Percentiles rank a stretch among this genome's conserved stretches.
phyloP scores from a whole-genome alignment of 2,329 filamentous ascomycete species.

The Calycina herbarum region DNA sequence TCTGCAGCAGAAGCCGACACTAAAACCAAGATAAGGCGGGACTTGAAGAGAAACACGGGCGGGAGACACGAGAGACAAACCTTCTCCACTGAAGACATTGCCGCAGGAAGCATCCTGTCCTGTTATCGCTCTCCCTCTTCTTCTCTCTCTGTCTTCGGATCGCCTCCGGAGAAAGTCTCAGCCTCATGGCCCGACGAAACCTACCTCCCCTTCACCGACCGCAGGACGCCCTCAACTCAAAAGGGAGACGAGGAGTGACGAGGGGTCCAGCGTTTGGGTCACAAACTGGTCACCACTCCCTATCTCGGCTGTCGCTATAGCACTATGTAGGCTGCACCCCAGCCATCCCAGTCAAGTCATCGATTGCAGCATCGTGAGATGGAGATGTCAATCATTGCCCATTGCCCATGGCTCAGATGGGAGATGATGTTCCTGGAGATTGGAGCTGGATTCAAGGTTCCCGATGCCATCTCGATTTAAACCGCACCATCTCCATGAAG shows the following conservation, averaged over 20 bases:
- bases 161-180: not conserved
- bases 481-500: not conserved
- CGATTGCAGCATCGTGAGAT: not conserved
- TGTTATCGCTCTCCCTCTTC: no score
- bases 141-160: not conserved
- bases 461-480: not conserved
- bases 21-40: not conserved
- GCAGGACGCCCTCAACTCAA: not conserved
- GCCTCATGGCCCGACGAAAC: not conserved
- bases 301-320: not conserved
- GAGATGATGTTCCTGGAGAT: not conserved
- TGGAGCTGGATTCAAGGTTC: not conserved
- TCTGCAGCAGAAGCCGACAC: no score
- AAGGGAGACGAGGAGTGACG: not conserved
- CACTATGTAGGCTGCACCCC: not conserved
- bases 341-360: not conserved
- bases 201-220: not conserved
- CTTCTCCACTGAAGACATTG: no score
- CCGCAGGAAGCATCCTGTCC: no score
- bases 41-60: not conserved
- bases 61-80: not conserved
- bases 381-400: constrained; percentile 2
- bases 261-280: not conserved
- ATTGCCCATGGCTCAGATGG: constrained; percentile 1
- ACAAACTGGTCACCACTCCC: not conserved